Conservation (phyloP, 2,329 filamentous ascomycete species). For the Blumeria hordei region DNA sequence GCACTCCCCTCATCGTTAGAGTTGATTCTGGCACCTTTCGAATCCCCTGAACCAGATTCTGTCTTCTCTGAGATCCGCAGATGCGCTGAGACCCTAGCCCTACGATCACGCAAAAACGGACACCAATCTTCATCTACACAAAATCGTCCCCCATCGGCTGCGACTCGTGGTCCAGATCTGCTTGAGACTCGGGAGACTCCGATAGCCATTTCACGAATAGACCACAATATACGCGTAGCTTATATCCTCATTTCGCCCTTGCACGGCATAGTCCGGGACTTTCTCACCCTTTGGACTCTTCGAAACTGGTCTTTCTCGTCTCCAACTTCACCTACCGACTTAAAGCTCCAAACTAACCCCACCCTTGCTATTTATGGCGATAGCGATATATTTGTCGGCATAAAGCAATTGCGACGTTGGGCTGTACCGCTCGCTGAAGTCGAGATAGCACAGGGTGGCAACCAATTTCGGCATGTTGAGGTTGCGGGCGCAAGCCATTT, state of each 20-base stretch:
- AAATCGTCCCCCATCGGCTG: background rate
- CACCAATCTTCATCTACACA: background rate
- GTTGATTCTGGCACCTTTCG: conserved; percentile 24
- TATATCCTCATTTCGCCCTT: conserved; percentile 48
- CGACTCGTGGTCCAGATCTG: background rate
- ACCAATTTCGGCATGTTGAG: conserved; percentile 19
- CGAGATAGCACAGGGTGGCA: conserved; percentile 2
- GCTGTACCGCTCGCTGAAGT: conserved; percentile 22
- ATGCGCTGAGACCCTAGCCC: conserved; percentile 42
- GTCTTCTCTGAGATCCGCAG: conserved; percentile 43
- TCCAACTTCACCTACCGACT: conserved; percentile 17
- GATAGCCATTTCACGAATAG: no score
- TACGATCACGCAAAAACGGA: conserved; percentile 19
- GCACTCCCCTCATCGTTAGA: conserved; percentile 34
- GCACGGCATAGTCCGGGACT: conserved; percentile 30
- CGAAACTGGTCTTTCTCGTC: conserved; percentile 8
- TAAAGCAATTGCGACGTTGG: conserved; percentile 43
- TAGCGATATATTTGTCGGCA: conserved; percentile 47
- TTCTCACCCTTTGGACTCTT: conserved; percentile 28
- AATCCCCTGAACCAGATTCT: conserved; percentile 30
- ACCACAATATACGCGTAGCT: conserved; percentile 17
- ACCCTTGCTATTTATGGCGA: conserved; percentile 54
- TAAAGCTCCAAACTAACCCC: conserved; percentile 30
- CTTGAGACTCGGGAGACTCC: background rate
- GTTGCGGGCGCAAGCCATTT: conserved; percentile 27